Evolutionary conservation across 164 flowering plant species (phyloP), one percentile per base, ranked within the genome.

Genomic region (Liriodendron chinense): DNA sequence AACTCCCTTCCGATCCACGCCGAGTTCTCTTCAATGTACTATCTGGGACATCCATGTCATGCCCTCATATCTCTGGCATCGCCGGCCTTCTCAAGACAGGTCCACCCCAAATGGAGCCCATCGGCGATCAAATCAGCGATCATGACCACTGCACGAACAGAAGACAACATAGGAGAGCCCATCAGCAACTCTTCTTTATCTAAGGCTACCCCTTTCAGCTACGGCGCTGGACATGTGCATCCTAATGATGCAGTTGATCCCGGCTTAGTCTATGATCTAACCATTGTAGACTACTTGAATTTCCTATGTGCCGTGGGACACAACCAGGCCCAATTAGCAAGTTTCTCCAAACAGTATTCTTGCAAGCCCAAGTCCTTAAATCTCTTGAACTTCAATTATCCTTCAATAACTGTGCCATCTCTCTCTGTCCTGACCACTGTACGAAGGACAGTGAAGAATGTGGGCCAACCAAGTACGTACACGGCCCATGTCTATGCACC

Each of bases 21-120:
- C 75, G 89, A 9, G 76, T 84, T 26, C 57, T 22, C 3, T 89
- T 75, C 69, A 87, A 84, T 72, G 67, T 84, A 4, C 72, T 80
- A 0, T 88, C 93, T 20, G 95, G 95, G 18, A 91, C 95, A 23
- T 91, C 95, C 7, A 91, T 91, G 95, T 86, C 95, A 13, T 88
- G 91, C 72, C 95, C 95, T 66, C 95, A 91, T 79, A 82, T 89
- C 65, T 78, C 95, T 9, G 95, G 93, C 50, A 69, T 91, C 16
- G 89, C 67, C n/a, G 95, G 90, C 48, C 90, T 91, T 12, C 82
- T 91, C 22, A 89, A 82, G 74, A 79, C 88, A n/a, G 1, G 84
- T 86, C 16, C 75, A 91, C 70, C 93, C 91, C 1, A 8, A 75
- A 61, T 91, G 95, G 94, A 89, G 94, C 73, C 94, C 92, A 26